Conservation (phyloP, 306 rosid species). For the Fragaria ananassa region DNA sequence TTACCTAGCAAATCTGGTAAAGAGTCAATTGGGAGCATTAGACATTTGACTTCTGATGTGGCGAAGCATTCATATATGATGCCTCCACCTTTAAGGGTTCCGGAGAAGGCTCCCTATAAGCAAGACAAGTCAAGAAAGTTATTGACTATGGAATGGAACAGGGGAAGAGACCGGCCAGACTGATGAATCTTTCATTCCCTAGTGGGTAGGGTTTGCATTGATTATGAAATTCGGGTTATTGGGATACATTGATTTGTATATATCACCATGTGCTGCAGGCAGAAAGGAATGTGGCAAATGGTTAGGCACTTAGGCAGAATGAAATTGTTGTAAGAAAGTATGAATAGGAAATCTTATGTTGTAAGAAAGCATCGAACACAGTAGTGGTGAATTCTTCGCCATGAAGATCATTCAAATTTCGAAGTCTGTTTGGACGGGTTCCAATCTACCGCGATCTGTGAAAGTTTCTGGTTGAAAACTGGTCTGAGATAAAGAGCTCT, state of each 20-base stretch:
- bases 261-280: constrained; percentile 37
- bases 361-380: constrained; percentile 50
- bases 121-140: constrained; percentile 60
- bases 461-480: not conserved
- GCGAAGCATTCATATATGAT: constrained; percentile 58
- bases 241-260: constrained; percentile 47
- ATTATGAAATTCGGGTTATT: constrained; percentile 20
- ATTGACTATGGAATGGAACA: constrained; percentile 66
- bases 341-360: constrained; percentile 50
- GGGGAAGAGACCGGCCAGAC: constrained; percentile 58
- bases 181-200: constrained; percentile 31
- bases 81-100: constrained; percentile 72
- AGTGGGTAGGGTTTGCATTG: constrained; percentile 34
- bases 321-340: constrained; percentile 29
- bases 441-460: not conserved
- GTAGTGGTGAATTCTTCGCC: constrained; percentile 53
- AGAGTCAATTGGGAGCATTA: constrained; percentile 46
- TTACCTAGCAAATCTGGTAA: constrained; percentile 52
- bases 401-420: not conserved
- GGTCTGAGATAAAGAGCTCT: not conserved
- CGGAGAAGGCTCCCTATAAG: constrained; percentile 45
- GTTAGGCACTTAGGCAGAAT: constrained; percentile 26
- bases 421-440: not conserved
- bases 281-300: constrained; percentile 37
- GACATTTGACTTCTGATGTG: constrained; percentile 40